These are phyloP conservation scores for Venturiaceae sp. DNA, from an alignment of 2,329 filamentous ascomycete genomes.

Conservation along the genomic window DNA sequence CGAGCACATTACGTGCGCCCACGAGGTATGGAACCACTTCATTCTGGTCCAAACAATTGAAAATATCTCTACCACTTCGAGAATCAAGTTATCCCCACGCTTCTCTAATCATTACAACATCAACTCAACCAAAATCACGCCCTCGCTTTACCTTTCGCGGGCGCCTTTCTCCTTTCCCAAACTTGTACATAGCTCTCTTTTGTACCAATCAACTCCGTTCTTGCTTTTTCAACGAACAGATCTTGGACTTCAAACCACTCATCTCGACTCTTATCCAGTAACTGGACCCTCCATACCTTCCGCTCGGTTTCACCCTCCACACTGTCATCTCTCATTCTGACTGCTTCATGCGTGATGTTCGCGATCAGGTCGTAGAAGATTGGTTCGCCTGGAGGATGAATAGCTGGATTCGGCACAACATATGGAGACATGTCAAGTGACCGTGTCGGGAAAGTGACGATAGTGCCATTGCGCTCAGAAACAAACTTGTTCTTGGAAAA, in stretches of 20 bases:
- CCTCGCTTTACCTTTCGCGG: slow-evolving; percentile 22
- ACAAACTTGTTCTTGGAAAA: slow-evolving; percentile 97
- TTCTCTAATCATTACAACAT: background rate
- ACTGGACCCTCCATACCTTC: slow-evolving; percentile 91
- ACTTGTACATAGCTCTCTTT: slow-evolving; percentile 94
- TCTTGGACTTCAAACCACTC: slow-evolving; percentile 95
- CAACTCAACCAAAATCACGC: background rate
- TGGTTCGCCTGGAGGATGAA: slow-evolving; percentile 63
- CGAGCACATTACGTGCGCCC: too few species aligned
- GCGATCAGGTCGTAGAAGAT: slow-evolving; percentile 93
- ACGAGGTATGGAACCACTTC: background rate
- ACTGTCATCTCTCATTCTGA: slow-evolving; percentile 64
- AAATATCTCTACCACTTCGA: background rate
- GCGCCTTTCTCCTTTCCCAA: slow-evolving; percentile 72
- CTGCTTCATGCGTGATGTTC: slow-evolving; percentile 83
- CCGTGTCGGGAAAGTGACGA: slow-evolving; percentile 87
- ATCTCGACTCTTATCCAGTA: slow-evolving; percentile 68
- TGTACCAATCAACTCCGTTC: slow-evolving; percentile 81
- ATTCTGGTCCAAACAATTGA: background rate
- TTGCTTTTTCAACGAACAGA: slow-evolving; percentile 80
- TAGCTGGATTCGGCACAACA: slow-evolving; percentile 72
- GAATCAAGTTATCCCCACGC: background rate
- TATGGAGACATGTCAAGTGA: slow-evolving; percentile 83
- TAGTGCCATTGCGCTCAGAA: slow-evolving; percentile 90
- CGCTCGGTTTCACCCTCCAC: slow-evolving; percentile 86